phyloP scores from a whole-genome alignment of 768 basidiomycete species.

The Mycena albidolilacea region DNA sequence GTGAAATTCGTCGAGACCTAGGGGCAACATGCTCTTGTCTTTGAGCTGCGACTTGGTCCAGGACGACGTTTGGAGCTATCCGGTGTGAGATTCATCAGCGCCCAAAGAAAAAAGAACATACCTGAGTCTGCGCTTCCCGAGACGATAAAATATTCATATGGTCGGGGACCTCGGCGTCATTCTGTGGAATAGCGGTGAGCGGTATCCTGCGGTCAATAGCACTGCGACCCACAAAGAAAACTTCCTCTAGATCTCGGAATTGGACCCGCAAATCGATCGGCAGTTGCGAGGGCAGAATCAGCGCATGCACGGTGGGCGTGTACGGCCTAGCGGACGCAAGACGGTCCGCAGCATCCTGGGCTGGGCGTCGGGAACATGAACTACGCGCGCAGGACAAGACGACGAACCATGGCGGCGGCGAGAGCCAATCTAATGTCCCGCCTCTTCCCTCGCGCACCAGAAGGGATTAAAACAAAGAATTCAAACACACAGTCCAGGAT shows the following conservation, averaged over 20 bases:
- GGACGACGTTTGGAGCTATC: slow-evolving; percentile 65
- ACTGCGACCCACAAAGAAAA: slow-evolving; percentile 62
- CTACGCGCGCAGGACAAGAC: slow-evolving; percentile 5
- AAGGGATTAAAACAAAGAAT: slow-evolving; percentile 81
- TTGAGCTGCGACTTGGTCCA: slow-evolving; percentile 66
- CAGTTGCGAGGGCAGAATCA: slow-evolving; percentile 81
- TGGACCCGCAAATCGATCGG: slow-evolving; percentile 79
- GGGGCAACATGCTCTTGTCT: slow-evolving; percentile 70
- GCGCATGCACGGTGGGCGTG: slow-evolving; percentile 78
- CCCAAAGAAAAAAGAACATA: slow-evolving; percentile 50
- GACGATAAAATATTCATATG: slow-evolving; percentile 84
- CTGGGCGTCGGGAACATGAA: slow-evolving; percentile 5
- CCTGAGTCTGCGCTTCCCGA: slow-evolving; percentile 72
- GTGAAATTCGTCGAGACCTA: slow-evolving; percentile 61
- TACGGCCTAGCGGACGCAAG: slow-evolving; percentile 75
- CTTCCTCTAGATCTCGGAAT: slow-evolving; percentile 80
- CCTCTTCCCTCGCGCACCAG: slow-evolving; percentile 72
- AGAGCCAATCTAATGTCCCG: slow-evolving; percentile 75
- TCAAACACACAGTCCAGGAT: slow-evolving; percentile 87
- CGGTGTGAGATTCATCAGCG: slow-evolving; percentile 37
- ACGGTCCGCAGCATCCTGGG: slow-evolving; percentile 67
- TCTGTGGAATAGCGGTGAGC: slow-evolving; percentile 50
- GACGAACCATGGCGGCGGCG: slow-evolving; percentile 61
- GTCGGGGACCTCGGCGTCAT: slow-evolving; percentile 71
- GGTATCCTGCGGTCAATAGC: slow-evolving; percentile 4